Conservation (phyloP, 768 basidiomycete genomes). For the Artomyces pyxidatus region DNA sequence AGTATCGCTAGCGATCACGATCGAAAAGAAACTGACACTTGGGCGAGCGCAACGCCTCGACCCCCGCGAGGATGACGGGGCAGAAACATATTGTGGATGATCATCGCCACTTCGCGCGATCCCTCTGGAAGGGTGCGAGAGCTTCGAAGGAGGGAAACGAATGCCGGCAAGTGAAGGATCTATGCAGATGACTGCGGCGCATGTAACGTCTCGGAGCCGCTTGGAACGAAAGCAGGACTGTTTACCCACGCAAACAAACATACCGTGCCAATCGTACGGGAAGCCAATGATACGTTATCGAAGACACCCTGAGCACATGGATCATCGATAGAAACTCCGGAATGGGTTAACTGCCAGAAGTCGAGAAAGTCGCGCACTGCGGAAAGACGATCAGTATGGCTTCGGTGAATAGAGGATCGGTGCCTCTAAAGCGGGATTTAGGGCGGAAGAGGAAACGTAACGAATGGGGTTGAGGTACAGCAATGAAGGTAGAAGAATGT, state of each 20-base stretch:
- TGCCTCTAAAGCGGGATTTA: no score
- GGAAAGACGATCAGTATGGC: no score
- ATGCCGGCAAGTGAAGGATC: background rate
- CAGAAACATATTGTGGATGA: background rate
- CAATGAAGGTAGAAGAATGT: no score
- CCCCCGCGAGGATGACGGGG: no score
- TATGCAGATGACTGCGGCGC: background rate
- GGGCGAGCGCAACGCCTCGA: no score
- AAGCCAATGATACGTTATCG: background rate
- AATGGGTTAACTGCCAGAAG: background rate
- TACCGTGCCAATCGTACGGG: background rate
- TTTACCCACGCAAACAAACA: background rate
- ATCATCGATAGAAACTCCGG: background rate
- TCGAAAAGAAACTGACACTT: no score
- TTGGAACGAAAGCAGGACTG: background rate
- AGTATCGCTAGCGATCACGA: no score
- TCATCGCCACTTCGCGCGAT: background rate
- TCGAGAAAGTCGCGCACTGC: background rate
- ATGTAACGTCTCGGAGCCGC: background rate
- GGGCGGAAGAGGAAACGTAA: no score
- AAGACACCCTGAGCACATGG: background rate
- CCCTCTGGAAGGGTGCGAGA: background rate
- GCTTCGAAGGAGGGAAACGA: background rate
- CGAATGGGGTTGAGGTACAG: no score
- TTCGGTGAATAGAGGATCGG: no score